Evolutionary conservation across 352 stramenopile species (phyloP).

Genomic region (Nothophytophthora sp.): DNA sequence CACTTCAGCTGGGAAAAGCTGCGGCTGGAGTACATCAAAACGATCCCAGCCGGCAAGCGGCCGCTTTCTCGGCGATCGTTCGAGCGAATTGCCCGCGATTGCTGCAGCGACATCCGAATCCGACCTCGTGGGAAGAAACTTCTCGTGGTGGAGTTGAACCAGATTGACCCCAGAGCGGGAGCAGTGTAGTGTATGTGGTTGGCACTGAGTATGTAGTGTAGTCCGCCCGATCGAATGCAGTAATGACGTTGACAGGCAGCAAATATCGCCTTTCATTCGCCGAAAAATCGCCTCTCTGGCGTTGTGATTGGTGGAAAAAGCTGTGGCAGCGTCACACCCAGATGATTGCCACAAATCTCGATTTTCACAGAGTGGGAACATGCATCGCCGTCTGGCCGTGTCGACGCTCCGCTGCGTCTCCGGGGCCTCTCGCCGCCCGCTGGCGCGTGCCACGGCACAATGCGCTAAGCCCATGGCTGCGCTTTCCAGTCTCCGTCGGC

Average conservation of each 20-base stretch:
- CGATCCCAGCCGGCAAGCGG: background rate
- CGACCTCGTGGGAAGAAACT: background rate
- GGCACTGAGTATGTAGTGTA: too few relatives aligned
- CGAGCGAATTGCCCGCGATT: background rate
- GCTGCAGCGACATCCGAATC: background rate
- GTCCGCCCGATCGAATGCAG: too few relatives aligned
- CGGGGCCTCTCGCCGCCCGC: too few relatives aligned
- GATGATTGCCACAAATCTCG: too few relatives aligned
- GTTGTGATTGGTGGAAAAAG: conserved; percentile 4
- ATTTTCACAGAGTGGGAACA: too few relatives aligned
- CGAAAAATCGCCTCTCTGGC: too few relatives aligned
- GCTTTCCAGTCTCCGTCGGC: background rate
- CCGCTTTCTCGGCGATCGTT: background rate
- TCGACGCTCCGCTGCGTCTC: conserved; percentile 23
- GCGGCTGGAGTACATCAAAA: background rate
- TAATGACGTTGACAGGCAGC: too few relatives aligned
- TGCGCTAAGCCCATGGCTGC: conserved; percentile 9
- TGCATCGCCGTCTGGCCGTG: conserved; percentile 22
- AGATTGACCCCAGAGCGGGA: too few relatives aligned
- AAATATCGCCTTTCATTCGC: too few relatives aligned
- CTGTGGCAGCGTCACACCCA: too few relatives aligned
- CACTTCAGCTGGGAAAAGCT: conserved; percentile 1
- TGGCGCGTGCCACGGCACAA: background rate
- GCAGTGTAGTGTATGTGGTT: too few relatives aligned
- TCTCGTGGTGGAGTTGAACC: too few relatives aligned